A percentile compares a stretch with the other conserved stretches of the same genome.
Evolutionary conservation across 148 eudicot genomes (phyloP).

Genomic region (Gaultheria prostrata): DNA sequence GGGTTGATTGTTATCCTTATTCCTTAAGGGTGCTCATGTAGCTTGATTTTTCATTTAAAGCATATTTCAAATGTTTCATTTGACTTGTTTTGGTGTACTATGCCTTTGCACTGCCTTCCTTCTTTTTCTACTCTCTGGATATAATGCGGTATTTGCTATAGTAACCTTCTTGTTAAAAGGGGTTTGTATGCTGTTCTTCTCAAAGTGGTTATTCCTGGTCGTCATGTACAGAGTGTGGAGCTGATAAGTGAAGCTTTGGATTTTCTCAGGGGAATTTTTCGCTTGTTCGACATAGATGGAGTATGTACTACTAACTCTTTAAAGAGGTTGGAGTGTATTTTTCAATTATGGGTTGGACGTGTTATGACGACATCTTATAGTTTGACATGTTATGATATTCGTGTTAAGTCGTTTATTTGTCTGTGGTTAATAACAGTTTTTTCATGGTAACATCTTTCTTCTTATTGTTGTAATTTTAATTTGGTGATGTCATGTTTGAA

Average conservation of each 20-base stretch:
- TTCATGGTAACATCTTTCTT: background rate
- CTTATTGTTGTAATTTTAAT: background rate
- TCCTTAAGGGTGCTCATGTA: background rate
- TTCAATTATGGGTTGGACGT: background rate
- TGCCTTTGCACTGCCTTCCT: background rate
- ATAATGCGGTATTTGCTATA: background rate
- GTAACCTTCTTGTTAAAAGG: background rate
- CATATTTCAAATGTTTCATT: background rate
- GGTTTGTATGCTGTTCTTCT: background rate
- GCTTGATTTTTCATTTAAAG: background rate
- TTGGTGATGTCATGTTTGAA: background rate
- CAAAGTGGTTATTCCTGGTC: constrained; percentile 4
- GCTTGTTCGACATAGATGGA: constrained; percentile 43
- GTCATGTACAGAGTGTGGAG: constrained; percentile 44
- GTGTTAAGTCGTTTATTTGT: background rate
- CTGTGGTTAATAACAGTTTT: background rate
- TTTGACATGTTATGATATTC: background rate
- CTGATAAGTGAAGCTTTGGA: constrained; percentile 56
- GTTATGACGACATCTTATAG: background rate
- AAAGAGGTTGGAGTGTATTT: background rate
- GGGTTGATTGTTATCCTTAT: background rate
- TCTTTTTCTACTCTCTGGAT: background rate
- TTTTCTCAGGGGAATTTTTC: constrained; percentile 43
- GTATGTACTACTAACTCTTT: constrained; percentile 29
- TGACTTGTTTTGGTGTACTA: background rate